Base-by-base conservation (phyloP, 306 rosid genomes). In the Corylus avellana region DNA sequence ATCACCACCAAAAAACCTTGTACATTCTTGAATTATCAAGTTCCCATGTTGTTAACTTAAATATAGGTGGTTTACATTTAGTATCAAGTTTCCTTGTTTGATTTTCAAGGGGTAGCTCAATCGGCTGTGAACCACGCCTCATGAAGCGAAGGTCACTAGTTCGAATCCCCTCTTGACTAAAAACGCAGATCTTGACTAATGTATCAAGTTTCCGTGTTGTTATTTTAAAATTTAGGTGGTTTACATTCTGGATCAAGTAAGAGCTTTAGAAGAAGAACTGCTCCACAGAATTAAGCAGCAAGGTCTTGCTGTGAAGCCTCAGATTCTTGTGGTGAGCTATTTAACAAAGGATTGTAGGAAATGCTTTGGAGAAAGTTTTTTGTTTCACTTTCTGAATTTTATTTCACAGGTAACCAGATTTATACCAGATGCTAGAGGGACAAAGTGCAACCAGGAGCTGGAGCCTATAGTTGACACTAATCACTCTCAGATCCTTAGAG, bases 191-290 rank as follows among this genome's bases (percentile, higher is more conserved):
- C 37, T 61, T 67, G 50, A 67, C 51, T 9, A 39, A 42, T 18
- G 51, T 67, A 42, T 67, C n/a, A 18, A 39, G 8, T 18, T 62
- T 13, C 12, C 0, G 44, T 39, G 16, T 13, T 59, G 14, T 27
- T 14, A 29, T 39, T 53, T 37, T 72, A 61, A 77, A 82, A 82
- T 42, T 81, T 80, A 92, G 98, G 92, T 94, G 3, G 98, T 94
- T 70, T 94, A 94, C 80, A 94, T 94, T 85, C 77, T 94, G 72
- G 98, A 94, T 84, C 97, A 94, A 91, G 98, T 94, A 27, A 88
- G 86, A 75, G 96, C 98, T 64, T 51, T 94, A 50, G 98, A 94
- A 63, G 97, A 80, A 64, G 98, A 94, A 83, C 53, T 94, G 80
- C 86, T 92, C 16, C 68, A 78, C 32, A 89, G 97, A 87, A 86